Percentiles rank a stretch among this genome's conserved stretches.
phyloP scores from a whole-genome alignment of 148 eudicot species.

The Bassia scoparia region DNA sequence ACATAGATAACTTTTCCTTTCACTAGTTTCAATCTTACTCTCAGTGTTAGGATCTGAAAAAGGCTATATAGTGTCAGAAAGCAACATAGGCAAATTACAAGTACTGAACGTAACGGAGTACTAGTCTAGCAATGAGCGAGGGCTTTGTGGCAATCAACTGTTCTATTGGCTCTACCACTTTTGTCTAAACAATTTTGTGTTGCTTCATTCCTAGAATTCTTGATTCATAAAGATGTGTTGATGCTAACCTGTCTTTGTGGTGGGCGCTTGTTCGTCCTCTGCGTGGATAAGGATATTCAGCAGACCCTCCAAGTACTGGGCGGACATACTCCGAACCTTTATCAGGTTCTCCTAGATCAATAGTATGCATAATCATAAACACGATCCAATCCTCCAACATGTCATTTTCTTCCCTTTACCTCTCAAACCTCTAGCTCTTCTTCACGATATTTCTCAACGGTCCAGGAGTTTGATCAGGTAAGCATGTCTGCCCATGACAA shows the following conservation, averaged over 20 bases:
- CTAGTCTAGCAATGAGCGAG: neutral
- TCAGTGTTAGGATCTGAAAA: constrained; percentile 59
- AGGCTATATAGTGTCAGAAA: neutral
- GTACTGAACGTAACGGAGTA: neutral
- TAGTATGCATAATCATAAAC: constrained; percentile 78
- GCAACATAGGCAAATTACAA: neutral
- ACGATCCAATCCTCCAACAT: constrained; percentile 73
- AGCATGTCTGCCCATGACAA: constrained; percentile 46
- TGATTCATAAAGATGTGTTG: neutral
- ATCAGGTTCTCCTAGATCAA: constrained; percentile 68
- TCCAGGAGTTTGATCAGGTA: constrained; percentile 68
- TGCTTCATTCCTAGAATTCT: neutral
- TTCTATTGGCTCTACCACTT: neutral
- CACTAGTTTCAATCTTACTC: constrained; percentile 56
- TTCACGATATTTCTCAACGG: constrained; percentile 49
- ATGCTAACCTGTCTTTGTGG: constrained; percentile 48
- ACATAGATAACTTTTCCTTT: constrained; percentile 50
- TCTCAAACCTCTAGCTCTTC: constrained; percentile 61
- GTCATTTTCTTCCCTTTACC: constrained; percentile 64
- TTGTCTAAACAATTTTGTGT: neutral
- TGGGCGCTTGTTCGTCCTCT: constrained; percentile 73
- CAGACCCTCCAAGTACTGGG: constrained; percentile 62
- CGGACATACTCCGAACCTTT: constrained; percentile 45
- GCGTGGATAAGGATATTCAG: constrained; percentile 76
- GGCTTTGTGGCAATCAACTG: neutral